Conservation (phyloP, 2,329 filamentous ascomycete species). For the Ophiostoma populinum region DNA sequence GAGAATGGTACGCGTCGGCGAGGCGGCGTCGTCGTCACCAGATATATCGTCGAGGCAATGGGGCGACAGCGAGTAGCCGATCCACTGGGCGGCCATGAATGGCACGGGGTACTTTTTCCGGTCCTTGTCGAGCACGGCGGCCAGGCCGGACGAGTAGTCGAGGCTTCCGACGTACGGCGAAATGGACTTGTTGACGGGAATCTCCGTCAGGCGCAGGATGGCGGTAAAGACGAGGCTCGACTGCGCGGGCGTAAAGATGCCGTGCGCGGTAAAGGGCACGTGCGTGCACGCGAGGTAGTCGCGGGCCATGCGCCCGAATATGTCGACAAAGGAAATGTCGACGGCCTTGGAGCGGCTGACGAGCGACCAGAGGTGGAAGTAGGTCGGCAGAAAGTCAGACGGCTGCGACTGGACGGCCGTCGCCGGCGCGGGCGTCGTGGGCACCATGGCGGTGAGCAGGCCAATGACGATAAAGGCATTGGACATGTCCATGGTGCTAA, state of each 20-base stretch:
- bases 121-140: conserved; percentile 77
- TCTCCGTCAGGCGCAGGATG: conserved; percentile 75
- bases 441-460: conserved; percentile 70
- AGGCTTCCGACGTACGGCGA: conserved; percentile 73
- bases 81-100: conserved; percentile 84
- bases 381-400: conserved; percentile 74
- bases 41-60: conserved; percentile 57
- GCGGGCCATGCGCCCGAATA: conserved; percentile 71
- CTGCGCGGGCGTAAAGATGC: conserved; percentile 84
- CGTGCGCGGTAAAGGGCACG: conserved; percentile 67
- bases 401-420: conserved; percentile 63
- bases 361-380: conserved; percentile 93
- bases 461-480: conserved; percentile 88
- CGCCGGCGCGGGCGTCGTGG: conserved; percentile 61
- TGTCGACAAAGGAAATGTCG: conserved; percentile 75
- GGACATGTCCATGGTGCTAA: conserved; percentile 83
- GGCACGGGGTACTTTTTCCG: conserved; percentile 81
- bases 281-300: conserved; percentile 63
- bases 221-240: conserved; percentile 87
- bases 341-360: conserved; percentile 77
- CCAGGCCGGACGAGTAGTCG: conserved; percentile 69
- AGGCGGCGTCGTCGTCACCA: conserved; percentile 13
- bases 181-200: conserved; percentile 88
- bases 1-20: conserved; percentile 52
- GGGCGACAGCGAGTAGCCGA: conserved; percentile 84